Conservation (phyloP, 2,329 filamentous ascomycete genomes). For the Trichoderma aggressivum region DNA sequence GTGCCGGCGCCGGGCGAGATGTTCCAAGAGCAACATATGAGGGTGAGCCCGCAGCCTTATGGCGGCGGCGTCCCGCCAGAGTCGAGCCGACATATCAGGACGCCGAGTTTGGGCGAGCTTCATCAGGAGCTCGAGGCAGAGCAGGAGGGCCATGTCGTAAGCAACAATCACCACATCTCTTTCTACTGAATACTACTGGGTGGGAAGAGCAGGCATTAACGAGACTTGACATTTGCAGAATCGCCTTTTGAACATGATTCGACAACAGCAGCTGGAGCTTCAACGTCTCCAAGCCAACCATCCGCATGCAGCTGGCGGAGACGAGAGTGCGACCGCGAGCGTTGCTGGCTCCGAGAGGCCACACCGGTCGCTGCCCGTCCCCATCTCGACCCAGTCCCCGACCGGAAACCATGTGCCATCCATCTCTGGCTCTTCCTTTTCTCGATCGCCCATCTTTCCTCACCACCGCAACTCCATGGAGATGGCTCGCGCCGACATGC, state of each 20-base stretch:
- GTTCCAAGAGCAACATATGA: conserved; percentile 44
- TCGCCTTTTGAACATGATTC: conserved; percentile 72
- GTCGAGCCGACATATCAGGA: conserved; percentile 58
- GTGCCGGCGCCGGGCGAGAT: conserved; percentile 68
- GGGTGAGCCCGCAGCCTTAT: conserved; percentile 42
- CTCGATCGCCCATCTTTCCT: conserved; percentile 49
- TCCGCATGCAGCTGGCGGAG: conserved; percentile 40
- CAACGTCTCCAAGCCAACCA: conserved; percentile 54
- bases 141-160: conserved; percentile 72
- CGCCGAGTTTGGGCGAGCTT: conserved; percentile 71
- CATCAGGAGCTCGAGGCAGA: conserved; percentile 78
- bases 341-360: conserved; percentile 45
- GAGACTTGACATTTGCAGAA: conserved; percentile 47
- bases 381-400: conserved; percentile 35
- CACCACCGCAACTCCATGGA: conserved; percentile 59
- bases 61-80: conserved; percentile 49
- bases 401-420: conserved; percentile 27
- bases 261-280: conserved; percentile 69
- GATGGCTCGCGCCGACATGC: conserved; percentile 52
- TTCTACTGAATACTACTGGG: too few species aligned
- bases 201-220: conserved; percentile 16
- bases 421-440: conserved; percentile 41
- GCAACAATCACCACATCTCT: conserved; percentile 24
- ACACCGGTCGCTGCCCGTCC: conserved; percentile 31
- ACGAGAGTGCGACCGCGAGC: conserved; percentile 42